A percentile compares a stretch with the other conserved stretches of the same genome.
Evolutionary conservation across 2,329 filamentous ascomycete species (phyloP).

Genomic region (Penicillium sp.): DNA sequence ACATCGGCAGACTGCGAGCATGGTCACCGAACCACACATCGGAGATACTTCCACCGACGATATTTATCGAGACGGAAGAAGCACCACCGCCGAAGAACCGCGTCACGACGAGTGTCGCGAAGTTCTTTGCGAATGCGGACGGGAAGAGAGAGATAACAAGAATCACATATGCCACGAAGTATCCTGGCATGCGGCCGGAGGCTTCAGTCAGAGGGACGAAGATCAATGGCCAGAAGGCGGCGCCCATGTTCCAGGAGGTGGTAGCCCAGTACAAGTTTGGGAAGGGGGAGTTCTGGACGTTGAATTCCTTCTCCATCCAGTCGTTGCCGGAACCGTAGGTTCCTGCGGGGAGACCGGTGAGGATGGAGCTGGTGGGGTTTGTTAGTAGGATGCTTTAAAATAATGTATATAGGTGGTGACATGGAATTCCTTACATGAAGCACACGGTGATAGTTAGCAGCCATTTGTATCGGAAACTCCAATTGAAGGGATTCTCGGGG

Average conservation of each 20-base stretch:
- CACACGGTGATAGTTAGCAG: conserved; percentile 44
- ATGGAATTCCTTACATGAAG: conserved; percentile 32
- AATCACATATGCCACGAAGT: conserved; percentile 44
- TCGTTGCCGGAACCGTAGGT: conserved; percentile 39
- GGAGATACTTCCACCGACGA: conserved; percentile 38
- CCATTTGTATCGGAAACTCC: conserved; percentile 43
- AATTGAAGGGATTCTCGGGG: conserved; percentile 39
- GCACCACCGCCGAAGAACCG: conserved; percentile 48
- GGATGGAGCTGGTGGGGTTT: conserved; percentile 33
- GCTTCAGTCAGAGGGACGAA: conserved; percentile 39
- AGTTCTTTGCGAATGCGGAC: conserved; percentile 47
- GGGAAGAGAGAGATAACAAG: conserved; percentile 46
- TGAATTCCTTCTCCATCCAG: conserved; percentile 31
- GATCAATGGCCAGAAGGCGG: conserved; percentile 36
- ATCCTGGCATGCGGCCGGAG: conserved; percentile 47
- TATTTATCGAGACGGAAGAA: conserved; percentile 46
- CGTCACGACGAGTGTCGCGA: conserved; percentile 47
- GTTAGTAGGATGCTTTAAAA: not conserved
- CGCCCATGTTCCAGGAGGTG: conserved; percentile 37
- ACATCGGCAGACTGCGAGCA: conserved; percentile 45
- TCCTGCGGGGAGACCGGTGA: conserved; percentile 44
- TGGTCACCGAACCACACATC: conserved; percentile 41
- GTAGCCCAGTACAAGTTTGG: conserved; percentile 37
- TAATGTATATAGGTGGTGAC: not conserved
- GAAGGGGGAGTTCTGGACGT: conserved; percentile 35